Conservation (phyloP, 495 filamentous ascomycete genomes). For the Podospora pseudocomata region DNA sequence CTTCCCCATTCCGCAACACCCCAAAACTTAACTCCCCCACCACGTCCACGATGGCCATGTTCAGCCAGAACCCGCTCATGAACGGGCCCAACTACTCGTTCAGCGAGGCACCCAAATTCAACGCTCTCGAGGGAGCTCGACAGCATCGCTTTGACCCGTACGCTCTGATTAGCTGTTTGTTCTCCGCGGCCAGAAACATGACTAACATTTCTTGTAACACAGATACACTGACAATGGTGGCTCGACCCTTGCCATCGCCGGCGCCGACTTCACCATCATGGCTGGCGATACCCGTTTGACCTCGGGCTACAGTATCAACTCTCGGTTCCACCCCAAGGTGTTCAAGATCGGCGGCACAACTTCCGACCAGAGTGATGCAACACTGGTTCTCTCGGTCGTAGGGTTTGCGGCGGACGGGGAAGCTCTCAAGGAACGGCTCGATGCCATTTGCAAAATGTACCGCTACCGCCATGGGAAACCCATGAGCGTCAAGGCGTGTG, state of each 20-base stretch:
- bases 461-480: slow-evolving; percentile 88
- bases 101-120: slow-evolving; percentile 46
- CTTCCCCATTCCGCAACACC: neutral
- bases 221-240: slow-evolving; percentile 98
- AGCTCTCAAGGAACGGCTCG: slow-evolving; percentile 83
- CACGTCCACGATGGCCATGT: slow-evolving; percentile 48
- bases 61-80: slow-evolving; percentile 59
- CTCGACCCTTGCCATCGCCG: slow-evolving; percentile 90
- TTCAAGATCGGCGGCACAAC: slow-evolving; percentile 93
- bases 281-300: slow-evolving; percentile 95
- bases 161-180: slow-evolving; percentile 20
- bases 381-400: slow-evolving; percentile 86
- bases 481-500: slow-evolving; percentile 90
- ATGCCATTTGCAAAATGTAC: slow-evolving; percentile 94
- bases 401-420: slow-evolving; percentile 93
- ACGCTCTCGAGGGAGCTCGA: slow-evolving; percentile 45
- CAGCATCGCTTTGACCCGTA: slow-evolving; percentile 95
- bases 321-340: slow-evolving; percentile 86
- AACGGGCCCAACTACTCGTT: slow-evolving; percentile 60
- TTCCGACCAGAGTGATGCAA: slow-evolving; percentile 74
- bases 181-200: neutral
- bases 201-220: neutral
- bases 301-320: slow-evolving; percentile 97
- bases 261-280: slow-evolving; percentile 88
- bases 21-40: neutral